phyloP scores from a whole-genome alignment of 2,329 filamentous ascomycete genomes.

The Fusarium sp. region DNA sequence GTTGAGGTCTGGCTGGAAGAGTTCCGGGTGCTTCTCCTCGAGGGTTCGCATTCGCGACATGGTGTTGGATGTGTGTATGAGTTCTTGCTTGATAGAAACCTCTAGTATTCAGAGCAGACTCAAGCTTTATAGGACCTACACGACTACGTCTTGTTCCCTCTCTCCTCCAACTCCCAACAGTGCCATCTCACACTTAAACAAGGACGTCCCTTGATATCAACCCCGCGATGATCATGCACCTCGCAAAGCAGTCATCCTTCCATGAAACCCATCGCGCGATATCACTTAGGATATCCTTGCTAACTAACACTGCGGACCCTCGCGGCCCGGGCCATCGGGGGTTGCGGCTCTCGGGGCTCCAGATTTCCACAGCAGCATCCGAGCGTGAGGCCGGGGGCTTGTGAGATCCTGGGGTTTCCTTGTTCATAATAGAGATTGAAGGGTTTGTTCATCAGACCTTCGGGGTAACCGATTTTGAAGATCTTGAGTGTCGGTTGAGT shows the following conservation, averaged over 20 bases:
- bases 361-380: background rate
- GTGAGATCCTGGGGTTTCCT: no score
- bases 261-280: background rate
- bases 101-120: background rate
- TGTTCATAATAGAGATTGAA: no score
- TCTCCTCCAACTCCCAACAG: background rate
- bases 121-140: background rate
- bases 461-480: background rate
- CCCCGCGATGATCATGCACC: background rate
- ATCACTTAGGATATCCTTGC: background rate
- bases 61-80: background rate
- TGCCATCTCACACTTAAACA: background rate
- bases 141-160: background rate
- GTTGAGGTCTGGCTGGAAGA: conserved; percentile 11
- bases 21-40: conserved; percentile 14
- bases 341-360: background rate
- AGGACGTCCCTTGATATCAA: background rate
- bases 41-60: conserved; percentile 8
- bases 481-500: background rate
- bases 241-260: background rate
- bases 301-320: background rate
- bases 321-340: background rate
- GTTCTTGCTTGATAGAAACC: background rate
- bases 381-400: background rate
- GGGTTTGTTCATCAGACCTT: no score